Conservation (phyloP, 805 yeast species). For the Metschnikowia kofuensis region DNA sequence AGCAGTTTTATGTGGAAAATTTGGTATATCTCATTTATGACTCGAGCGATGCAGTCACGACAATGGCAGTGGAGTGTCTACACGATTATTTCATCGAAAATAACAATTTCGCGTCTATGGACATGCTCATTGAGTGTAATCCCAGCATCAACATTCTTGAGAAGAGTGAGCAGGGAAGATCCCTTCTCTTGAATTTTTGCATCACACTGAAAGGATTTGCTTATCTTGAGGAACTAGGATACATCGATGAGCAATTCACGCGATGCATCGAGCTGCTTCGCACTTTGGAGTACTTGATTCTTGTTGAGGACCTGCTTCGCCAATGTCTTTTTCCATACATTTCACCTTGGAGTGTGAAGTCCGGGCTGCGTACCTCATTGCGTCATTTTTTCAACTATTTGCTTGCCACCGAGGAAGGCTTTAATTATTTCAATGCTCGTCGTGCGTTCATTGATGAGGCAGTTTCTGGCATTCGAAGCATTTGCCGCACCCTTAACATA, state of each 20-base stretch:
- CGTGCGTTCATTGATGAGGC: conserved; percentile 41
- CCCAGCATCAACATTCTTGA: conserved; percentile 51
- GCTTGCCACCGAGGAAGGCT: conserved; percentile 78
- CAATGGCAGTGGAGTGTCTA: conserved; percentile 21
- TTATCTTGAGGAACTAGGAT: conserved; percentile 51
- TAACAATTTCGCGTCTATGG: conserved; percentile 39
- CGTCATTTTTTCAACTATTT: conserved; percentile 77
- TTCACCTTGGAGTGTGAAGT: neutral
- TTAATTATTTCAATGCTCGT: conserved; percentile 47
- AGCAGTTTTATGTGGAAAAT: conserved; percentile 49
- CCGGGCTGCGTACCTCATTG: conserved; percentile 1
- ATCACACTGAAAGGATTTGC: conserved; percentile 68
- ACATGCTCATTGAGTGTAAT: conserved; percentile 46
- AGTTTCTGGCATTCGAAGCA: conserved; percentile 14
- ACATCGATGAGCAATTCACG: conserved; percentile 10
- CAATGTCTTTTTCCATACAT: conserved; percentile 25
- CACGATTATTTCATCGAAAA: conserved; percentile 18
- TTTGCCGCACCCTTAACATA: conserved; percentile 11
- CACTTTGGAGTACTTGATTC: conserved; percentile 10
- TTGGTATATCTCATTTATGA: conserved; percentile 73
- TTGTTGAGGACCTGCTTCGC: conserved; percentile 12
- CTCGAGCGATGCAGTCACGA: conserved; percentile 25
- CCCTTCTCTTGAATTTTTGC: conserved; percentile 60
- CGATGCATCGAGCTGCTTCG: conserved; percentile 10
- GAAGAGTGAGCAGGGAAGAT: conserved; percentile 27